A percentile compares a stretch with the other conserved stretches of the same genome.
phyloP scores from a whole-genome alignment of 306 rosid species.

The Hippophae rhamnoides region DNA sequence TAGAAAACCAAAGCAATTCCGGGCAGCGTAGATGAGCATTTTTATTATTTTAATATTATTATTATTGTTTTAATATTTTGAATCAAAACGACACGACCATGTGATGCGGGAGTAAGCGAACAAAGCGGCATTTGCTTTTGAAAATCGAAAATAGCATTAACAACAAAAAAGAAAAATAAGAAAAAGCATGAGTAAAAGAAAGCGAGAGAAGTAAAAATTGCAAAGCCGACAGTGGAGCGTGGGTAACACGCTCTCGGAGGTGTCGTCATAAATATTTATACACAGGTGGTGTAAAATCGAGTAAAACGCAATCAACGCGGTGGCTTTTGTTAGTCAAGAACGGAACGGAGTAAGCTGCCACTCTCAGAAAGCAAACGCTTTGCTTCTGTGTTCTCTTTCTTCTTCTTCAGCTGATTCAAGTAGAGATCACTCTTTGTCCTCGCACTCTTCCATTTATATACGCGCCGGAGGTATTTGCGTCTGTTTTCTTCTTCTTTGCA shows the following conservation, averaged over 20 bases:
- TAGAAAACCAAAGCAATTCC: too few species aligned
- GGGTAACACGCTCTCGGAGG: slow-evolving; percentile 31
- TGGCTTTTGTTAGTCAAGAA: neutral
- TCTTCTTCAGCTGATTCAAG: too few species aligned
- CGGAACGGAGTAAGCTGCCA: slow-evolving; percentile 1
- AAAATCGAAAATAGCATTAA: neutral
- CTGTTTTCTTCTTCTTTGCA: neutral
- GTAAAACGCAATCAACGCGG: slow-evolving; percentile 4
- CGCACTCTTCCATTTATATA: slow-evolving; percentile 1
- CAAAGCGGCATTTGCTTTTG: slow-evolving; percentile 13
- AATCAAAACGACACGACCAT: slow-evolving; percentile 15
- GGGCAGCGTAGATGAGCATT: too few species aligned
- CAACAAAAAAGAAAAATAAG: neutral
- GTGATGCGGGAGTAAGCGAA: slow-evolving; percentile 7
- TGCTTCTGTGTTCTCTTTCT: neutral
- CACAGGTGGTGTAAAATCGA: neutral
- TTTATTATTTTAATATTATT: neutral
- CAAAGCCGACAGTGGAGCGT: slow-evolving; percentile 20
- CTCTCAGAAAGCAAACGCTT: neutral
- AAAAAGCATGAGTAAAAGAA: neutral
- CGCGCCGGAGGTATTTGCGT: neutral
- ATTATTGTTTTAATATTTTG: neutral
- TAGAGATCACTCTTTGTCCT: neutral
- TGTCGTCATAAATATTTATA: slow-evolving; percentile 4
- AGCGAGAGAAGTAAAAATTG: neutral